Percentiles rank a stretch among this genome's conserved stretches.
Conservation (phyloP, 495 filamentous ascomycete species). For the Neurospora sp. region DNA sequence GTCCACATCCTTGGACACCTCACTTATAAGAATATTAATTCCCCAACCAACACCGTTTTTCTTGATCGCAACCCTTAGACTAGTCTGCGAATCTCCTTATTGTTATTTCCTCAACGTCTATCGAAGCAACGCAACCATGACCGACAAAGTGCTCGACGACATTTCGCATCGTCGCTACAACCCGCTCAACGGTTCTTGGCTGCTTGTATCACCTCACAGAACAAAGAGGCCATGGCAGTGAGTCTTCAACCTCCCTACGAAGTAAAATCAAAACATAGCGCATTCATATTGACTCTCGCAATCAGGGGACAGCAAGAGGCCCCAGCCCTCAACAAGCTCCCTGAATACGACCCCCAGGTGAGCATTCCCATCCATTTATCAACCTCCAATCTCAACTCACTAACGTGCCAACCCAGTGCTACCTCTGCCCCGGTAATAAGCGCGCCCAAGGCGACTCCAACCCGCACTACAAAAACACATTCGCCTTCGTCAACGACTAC, state of each 20-base stretch:
- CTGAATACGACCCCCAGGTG: conserved; percentile 66
- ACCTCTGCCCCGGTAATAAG: conserved; percentile 90
- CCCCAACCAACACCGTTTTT: background rate
- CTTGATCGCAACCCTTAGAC: background rate
- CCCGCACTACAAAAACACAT: conserved; percentile 76
- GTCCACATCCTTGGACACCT: background rate
- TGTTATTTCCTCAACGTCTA: background rate
- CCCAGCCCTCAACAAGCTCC: conserved; percentile 63
- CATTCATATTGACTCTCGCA: background rate
- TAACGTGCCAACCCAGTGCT: conserved; percentile 46
- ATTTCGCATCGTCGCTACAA: conserved; percentile 96
- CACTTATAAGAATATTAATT: background rate
- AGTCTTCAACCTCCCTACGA: conserved; percentile 20
- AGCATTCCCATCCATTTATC: too few relatives aligned
- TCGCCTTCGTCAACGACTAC: conserved; percentile 96
- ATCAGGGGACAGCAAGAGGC: conserved; percentile 81
- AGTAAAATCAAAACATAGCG: background rate
- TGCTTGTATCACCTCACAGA: conserved; percentile 89
- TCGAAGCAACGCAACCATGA: conserved; percentile 22
- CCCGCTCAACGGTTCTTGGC: conserved; percentile 76
- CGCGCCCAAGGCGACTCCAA: conserved; percentile 86
- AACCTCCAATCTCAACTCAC: background rate
- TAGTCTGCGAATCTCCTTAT: background rate
- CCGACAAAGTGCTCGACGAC: conserved; percentile 72
- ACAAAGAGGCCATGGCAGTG: conserved; percentile 98